These are phyloP conservation scores for Volvariella volvacea DNA, from an alignment of 1,284 basidiomycete species.

Conservation along the genomic window DNA sequence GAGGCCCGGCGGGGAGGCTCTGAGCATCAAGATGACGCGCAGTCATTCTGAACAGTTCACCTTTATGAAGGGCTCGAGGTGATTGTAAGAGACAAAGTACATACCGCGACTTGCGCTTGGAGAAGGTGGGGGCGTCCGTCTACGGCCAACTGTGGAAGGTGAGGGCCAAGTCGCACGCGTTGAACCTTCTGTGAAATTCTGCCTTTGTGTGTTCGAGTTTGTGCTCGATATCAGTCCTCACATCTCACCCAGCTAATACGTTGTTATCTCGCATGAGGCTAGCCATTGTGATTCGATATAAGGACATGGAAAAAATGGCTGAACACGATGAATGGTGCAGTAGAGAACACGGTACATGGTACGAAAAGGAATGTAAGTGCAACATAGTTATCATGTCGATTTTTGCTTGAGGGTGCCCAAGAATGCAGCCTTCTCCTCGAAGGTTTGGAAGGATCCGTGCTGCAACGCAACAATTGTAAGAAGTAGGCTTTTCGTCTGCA, in stretches of 20 bases:
- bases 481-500: neutral
- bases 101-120: slow-evolving; percentile 46
- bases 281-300: too few relatives aligned
- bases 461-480: slow-evolving; percentile 26
- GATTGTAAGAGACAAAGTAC: slow-evolving; percentile 12
- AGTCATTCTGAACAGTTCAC: slow-evolving; percentile 64
- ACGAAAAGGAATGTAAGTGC: slow-evolving; percentile 23
- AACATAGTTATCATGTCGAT: slow-evolving; percentile 39
- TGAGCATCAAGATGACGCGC: slow-evolving; percentile 69
- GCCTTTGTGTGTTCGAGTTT: slow-evolving; percentile 3
- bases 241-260: too few relatives aligned
- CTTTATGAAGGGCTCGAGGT: slow-evolving; percentile 5
- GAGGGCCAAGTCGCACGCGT: too few relatives aligned
- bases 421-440: slow-evolving; percentile 94
- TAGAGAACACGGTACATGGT: slow-evolving; percentile 19
- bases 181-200: neutral
- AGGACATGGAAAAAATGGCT: neutral
- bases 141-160: neutral
- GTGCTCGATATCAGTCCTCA: slow-evolving; percentile 2
- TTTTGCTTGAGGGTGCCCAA: slow-evolving; percentile 84
- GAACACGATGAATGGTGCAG: slow-evolving; percentile 5
- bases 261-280: too few relatives aligned
- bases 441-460: slow-evolving; percentile 94
- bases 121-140: slow-evolving; percentile 6
- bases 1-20: slow-evolving; percentile 69